Evolutionary conservation across 139 green algal species (phyloP).

Genomic region (Pleodorina starrii): DNA sequence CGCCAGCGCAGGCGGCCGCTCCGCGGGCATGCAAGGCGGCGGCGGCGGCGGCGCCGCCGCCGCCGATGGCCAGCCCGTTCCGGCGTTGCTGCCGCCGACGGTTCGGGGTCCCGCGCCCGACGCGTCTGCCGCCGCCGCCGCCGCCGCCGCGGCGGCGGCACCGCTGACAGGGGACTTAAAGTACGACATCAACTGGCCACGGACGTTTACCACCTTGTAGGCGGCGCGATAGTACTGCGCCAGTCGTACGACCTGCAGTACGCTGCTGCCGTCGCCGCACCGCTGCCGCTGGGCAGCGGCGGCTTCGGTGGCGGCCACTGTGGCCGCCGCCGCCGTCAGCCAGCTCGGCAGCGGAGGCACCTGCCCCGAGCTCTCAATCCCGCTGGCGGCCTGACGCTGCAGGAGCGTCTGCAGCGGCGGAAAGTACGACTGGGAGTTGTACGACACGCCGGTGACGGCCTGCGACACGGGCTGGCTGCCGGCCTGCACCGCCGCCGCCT

Average conservation of each 20-base stretch:
- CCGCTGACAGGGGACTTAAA: not conserved
- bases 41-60: too few species aligned
- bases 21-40: not conserved
- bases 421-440: not conserved
- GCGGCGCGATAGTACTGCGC: slow-evolving; percentile 30
- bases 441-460: too few species aligned
- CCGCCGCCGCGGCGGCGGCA: too few species aligned
- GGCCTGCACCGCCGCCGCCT: not conserved
- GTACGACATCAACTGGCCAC: slow-evolving; percentile 3
- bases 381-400: not conserved
- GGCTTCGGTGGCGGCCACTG: not conserved
- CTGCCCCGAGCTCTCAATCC: not conserved
- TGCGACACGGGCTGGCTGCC: too few species aligned
- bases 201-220: slow-evolving; percentile 19
- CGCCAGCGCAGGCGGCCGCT: too few species aligned
- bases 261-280: not conserved
- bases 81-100: too few species aligned
- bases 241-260: slow-evolving; percentile 33
- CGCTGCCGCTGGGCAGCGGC: not conserved
- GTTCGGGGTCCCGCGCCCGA: too few species aligned
- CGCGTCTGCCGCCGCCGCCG: too few species aligned
- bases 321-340: not conserved
- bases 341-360: not conserved
- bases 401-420: not conserved
- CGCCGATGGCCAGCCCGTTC: too few species aligned